Evolutionary conservation across 148 eudicot genomes (phyloP).

Genomic region (Arbutus unedo): DNA sequence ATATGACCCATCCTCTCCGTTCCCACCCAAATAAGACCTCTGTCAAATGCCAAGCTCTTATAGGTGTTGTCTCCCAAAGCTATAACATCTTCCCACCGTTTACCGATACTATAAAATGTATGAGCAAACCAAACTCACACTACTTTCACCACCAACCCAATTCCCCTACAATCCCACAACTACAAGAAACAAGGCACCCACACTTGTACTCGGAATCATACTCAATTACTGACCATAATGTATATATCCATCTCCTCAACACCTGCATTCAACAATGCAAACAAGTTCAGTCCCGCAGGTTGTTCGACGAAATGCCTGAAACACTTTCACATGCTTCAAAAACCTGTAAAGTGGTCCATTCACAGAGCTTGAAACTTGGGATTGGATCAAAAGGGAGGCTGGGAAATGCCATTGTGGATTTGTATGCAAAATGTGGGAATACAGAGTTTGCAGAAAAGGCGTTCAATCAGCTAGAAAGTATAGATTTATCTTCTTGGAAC

Average conservation of each 20-base stretch:
- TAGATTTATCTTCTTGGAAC: constrained; percentile 70
- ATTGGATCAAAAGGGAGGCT: constrained; percentile 43
- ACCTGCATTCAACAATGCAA: constrained; percentile 54
- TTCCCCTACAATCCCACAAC: constrained; percentile 18
- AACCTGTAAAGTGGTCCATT: constrained; percentile 40
- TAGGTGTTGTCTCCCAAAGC: no score
- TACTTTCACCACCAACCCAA: constrained; percentile 13
- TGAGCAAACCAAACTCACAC: constrained; percentile 12
- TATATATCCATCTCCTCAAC: constrained; percentile 29
- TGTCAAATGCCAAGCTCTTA: no score
- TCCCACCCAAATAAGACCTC: no score
- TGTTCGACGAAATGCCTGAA: constrained; percentile 73
- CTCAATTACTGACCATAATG: constrained; percentile 11
- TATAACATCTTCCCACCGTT: no score
- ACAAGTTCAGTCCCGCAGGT: constrained; percentile 45
- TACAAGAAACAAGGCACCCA: constrained; percentile 6
- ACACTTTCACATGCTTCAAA: constrained; percentile 34
- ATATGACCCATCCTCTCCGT: no score
- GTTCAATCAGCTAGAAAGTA: constrained; percentile 45
- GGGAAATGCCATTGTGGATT: constrained; percentile 70
- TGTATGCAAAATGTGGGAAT: constrained; percentile 80
- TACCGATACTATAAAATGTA: no score
- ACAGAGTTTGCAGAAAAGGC: constrained; percentile 43
- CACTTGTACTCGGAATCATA: neutral
- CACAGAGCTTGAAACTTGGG: constrained; percentile 50